Percentiles rank a stretch among this genome's conserved stretches.
phyloP scores from a whole-genome alignment of 1,139 yeast genomes.

The Scheffersomyces segobiensis region DNA sequence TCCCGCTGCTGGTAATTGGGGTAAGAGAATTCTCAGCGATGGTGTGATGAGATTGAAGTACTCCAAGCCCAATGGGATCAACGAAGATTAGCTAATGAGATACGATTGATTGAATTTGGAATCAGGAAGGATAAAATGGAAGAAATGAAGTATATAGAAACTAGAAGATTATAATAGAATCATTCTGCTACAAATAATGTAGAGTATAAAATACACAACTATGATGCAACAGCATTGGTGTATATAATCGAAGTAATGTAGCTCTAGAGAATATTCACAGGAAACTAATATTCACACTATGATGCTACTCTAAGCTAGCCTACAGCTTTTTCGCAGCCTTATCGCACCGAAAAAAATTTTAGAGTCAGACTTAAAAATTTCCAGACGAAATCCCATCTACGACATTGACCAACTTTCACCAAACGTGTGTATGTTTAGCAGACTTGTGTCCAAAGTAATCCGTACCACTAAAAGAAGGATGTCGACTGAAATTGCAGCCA shows the following conservation, averaged over 20 bases:
- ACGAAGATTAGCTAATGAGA: constrained; percentile 11
- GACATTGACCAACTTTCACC: neutral
- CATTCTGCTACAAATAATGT: neutral
- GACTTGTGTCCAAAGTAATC: neutral
- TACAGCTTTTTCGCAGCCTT: neutral
- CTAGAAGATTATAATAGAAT: neutral
- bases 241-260: no score
- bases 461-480: constrained; percentile 18
- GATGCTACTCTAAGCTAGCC: no score
- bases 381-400: neutral
- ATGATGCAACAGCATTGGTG: neutral
- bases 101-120: neutral
- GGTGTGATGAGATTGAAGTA: constrained; percentile 51
- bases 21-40: constrained; percentile 69
- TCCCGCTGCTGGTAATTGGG: constrained; percentile 90
- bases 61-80: constrained; percentile 24
- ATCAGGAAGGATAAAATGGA: neutral
- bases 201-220: neutral
- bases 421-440: neutral
- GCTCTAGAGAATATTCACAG: neutral
- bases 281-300: neutral
- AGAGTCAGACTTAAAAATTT: neutral
- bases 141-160: neutral
- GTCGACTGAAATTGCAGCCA: constrained; percentile 25
- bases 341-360: neutral